Conservation (phyloP, 805 yeast species). For the Osmozyma mogii region DNA sequence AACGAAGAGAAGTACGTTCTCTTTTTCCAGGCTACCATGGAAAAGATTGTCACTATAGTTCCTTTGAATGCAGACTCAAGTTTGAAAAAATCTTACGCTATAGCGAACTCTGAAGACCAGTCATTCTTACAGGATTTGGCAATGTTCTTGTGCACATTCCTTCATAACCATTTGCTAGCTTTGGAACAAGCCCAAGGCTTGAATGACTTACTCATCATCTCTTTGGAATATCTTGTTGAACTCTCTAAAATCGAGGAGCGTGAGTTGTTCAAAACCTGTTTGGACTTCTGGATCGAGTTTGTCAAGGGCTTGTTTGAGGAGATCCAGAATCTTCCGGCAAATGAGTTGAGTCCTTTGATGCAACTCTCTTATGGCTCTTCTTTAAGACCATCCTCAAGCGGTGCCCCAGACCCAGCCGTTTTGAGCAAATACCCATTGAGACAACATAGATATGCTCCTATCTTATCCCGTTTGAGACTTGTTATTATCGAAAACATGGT, state of each 20-base stretch:
- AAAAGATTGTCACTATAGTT: slow-evolving; percentile 57
- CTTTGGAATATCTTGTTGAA: slow-evolving; percentile 76
- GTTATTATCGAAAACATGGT: slow-evolving; percentile 98
- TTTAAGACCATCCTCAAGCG: slow-evolving; percentile 41
- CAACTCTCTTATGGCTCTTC: slow-evolving; percentile 46
- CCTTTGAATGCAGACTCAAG: slow-evolving; percentile 57
- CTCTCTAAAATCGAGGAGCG: slow-evolving; percentile 90
- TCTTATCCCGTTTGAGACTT: slow-evolving; percentile 75
- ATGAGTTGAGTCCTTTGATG: slow-evolving; percentile 67
- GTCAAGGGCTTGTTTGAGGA: slow-evolving; percentile 81
- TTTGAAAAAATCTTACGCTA: slow-evolving; percentile 60
- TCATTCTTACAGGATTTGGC: slow-evolving; percentile 93
- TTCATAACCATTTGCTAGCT: slow-evolving; percentile 61
- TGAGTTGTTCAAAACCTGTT: slow-evolving; percentile 89
- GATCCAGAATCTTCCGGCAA: slow-evolving; percentile 69
- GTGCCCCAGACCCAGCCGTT: slow-evolving; percentile 79
- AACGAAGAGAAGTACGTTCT: slow-evolving; percentile 49
- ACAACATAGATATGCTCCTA: slow-evolving; percentile 71
- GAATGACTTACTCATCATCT: slow-evolving; percentile 54
- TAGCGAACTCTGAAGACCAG: slow-evolving; percentile 78
- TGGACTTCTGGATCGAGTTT: slow-evolving; percentile 88
- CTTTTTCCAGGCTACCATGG: slow-evolving; percentile 68
- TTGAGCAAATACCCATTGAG: slow-evolving; percentile 76
- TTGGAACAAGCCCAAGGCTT: slow-evolving; percentile 48
- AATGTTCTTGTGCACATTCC: slow-evolving; percentile 80